Evolutionary conservation across 768 basidiomycete species (phyloP).

Genomic region (Mycena galericulata): DNA sequence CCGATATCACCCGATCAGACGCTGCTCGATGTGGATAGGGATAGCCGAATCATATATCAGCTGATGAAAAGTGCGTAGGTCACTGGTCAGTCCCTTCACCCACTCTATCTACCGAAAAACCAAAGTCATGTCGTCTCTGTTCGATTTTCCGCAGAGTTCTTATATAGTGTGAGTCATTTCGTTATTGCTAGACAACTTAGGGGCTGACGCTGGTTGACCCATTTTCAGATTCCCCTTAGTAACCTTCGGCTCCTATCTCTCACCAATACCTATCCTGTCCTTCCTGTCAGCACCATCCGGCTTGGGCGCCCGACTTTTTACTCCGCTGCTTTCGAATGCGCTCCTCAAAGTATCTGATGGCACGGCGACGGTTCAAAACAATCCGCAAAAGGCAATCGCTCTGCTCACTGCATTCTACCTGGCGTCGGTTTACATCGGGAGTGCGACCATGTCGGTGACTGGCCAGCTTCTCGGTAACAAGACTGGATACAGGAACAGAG

Average conservation of each 20-base stretch:
- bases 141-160: slow-evolving; percentile 7
- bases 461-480: slow-evolving; percentile 18
- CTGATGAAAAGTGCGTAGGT: no score
- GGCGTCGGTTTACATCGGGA: background rate
- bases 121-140: no score
- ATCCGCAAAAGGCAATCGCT: slow-evolving; percentile 7
- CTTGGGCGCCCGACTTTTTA: slow-evolving; percentile 1
- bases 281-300: slow-evolving; percentile 5
- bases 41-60: no score
- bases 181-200: no score
- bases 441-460: slow-evolving; percentile 6
- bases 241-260: background rate
- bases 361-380: background rate
- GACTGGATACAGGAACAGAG: slow-evolving; percentile 15
- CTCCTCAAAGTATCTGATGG: background rate
- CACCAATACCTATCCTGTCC: background rate
- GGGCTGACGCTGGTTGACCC: background rate
- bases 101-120: no score
- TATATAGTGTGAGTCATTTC: background rate
- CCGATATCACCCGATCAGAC: no score
- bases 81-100: no score
- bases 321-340: background rate
- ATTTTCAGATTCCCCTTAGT: slow-evolving; percentile 5
- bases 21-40: no score
- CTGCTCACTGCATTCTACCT: slow-evolving; percentile 7